Evolutionary conservation across 2,329 filamentous ascomycete genomes (phyloP), one percentile per base, ranked within the genome.

Genomic region (Fusarium redolens): DNA sequence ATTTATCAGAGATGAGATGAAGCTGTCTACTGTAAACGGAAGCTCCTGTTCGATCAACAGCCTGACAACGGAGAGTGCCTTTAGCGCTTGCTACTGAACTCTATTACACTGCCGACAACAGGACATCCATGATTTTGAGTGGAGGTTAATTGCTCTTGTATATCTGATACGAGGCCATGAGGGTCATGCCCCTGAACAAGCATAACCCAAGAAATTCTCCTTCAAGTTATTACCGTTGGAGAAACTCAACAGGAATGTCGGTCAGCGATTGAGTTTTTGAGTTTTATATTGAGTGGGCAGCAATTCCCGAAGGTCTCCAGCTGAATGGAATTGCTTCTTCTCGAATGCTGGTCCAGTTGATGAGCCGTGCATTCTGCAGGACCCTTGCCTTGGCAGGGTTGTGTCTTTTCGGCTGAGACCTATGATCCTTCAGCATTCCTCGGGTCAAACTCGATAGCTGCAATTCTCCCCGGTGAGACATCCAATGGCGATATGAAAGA

Each of bases 41-140:
- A 73, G 70, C 70, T 68, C 56, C 70, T 66, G 70, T 62, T 30
- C 51, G 67, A 71, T 68, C 67, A 58, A 37, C 33, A 41, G 33
- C 50, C 48, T 71, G 47, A 63, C 56, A 67, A 62, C 67, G 44
- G 43, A 50, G 31, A 43, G 33, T 22, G 28, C 44, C 40, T 48
- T 52, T 72, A 54, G 70, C 61, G 70, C 51, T 48, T 52, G 56
- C 35, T 44, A 56, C 45, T 67, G 70, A 72, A 73, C 70, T 60
- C 58, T 73, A 70, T 69, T 43, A 38, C 44, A 61, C 59, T 69
- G 65, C 61, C 69, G 64, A 54, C 31, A 33, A 37, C 17, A 62
- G 30, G 41, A 54, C 30, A 52, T 38, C 40, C 33, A 35, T 51
- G 38, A 65, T 25, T 38, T n/a, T 25, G 17, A 45, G 31, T 52